phyloP scores from a whole-genome alignment of 2,329 filamentous ascomycete genomes.

The Aureobasidium zeae region DNA sequence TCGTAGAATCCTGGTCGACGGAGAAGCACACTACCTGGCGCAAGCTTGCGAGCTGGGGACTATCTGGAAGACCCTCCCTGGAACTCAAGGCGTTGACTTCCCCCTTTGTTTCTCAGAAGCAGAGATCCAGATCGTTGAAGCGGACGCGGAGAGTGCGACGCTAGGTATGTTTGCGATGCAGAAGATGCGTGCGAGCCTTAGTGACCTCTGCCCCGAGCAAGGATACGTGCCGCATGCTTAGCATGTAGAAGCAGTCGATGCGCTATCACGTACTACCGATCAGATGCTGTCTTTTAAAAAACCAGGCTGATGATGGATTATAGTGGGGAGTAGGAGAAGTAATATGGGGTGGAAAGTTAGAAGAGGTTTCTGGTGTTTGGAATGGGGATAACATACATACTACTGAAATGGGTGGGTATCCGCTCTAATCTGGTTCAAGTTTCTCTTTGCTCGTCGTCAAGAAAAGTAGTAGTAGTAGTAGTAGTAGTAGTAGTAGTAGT shows the following conservation, averaged over 20 bases:
- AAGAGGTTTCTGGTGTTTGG: too few relatives aligned
- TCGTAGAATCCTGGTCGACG: conserved; percentile 29
- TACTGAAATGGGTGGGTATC: too few relatives aligned
- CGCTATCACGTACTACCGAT: too few relatives aligned
- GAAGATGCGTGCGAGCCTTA: background rate
- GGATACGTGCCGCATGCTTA: conserved; percentile 7
- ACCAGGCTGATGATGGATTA: too few relatives aligned
- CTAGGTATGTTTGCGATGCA: conserved; percentile 1
- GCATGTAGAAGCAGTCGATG: background rate
- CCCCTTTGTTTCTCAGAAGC: conserved; percentile 10
- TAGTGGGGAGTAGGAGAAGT: too few relatives aligned
- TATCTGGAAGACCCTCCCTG: conserved; percentile 1
- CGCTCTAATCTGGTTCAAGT: too few relatives aligned
- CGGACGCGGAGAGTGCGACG: background rate
- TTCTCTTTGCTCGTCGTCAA: too few relatives aligned
- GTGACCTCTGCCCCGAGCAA: conserved; percentile 10
- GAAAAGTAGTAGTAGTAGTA: too few relatives aligned
- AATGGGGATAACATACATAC: too few relatives aligned
- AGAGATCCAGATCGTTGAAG: background rate
- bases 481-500: too few relatives aligned
- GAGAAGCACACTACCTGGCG: conserved; percentile 22
- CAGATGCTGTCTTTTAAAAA: too few relatives aligned
- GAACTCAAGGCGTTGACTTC: background rate
- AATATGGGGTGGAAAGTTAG: too few relatives aligned
- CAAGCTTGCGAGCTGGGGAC: conserved; percentile 7